Percentiles rank a stretch among this genome's conserved stretches.
Evolutionary conservation across 75 land plant genomes (phyloP).

Genomic region (Selaginella tamariscina): DNA sequence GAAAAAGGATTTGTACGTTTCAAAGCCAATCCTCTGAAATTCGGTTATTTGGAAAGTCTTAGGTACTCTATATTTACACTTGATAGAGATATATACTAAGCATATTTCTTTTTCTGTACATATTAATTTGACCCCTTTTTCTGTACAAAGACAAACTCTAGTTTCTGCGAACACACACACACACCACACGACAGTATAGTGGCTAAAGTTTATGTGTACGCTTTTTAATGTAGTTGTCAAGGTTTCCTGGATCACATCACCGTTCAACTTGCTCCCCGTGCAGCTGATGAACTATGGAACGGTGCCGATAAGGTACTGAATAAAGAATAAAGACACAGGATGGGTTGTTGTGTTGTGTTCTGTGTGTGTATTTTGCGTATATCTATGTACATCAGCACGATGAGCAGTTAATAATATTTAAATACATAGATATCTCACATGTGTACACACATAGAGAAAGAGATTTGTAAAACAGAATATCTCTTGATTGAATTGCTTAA

Average conservation of each 20-base stretch:
- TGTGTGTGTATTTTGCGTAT: neutral
- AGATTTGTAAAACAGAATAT: slow-evolving; percentile 10
- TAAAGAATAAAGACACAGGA: too few species aligned
- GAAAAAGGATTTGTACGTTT: slow-evolving; percentile 71
- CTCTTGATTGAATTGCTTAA: neutral
- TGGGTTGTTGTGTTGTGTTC: neutral
- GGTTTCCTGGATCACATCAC: slow-evolving; percentile 79
- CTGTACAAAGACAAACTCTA: too few species aligned
- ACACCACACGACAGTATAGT: too few species aligned
- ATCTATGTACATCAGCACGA: neutral
- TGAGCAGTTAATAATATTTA: neutral
- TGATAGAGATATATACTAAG: too few species aligned
- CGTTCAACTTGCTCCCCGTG: slow-evolving; percentile 87
- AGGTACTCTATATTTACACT: slow-evolving; percentile 18
- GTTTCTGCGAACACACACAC: too few species aligned
- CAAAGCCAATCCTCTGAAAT: slow-evolving; percentile 50
- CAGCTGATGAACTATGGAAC: slow-evolving; percentile 89
- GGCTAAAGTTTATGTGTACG: too few species aligned
- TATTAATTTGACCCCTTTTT: too few species aligned
- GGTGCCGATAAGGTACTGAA: slow-evolving; percentile 69
- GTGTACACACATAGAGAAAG: neutral
- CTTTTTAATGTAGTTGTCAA: slow-evolving; percentile 91
- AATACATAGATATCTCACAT: neutral
- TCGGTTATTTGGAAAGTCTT: slow-evolving; percentile 28
- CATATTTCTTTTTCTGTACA: too few species aligned